Evolutionary conservation across 805 yeast genomes (phyloP).

Genomic region (Cyberlindnera xishuangbannaensis): DNA sequence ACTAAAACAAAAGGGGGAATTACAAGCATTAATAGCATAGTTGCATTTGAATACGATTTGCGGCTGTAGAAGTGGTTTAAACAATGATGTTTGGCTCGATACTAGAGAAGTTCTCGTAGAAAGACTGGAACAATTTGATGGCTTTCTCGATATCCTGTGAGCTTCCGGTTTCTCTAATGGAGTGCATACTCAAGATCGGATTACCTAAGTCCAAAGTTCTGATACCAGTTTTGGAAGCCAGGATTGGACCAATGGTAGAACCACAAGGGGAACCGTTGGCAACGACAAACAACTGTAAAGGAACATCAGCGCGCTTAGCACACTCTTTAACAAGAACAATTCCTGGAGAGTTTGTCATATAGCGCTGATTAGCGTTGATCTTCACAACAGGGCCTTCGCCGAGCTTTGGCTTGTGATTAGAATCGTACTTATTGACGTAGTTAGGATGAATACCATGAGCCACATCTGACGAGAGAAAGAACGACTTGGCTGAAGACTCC

Average conservation of each 20-base stretch:
- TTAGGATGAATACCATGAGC: constrained; percentile 98
- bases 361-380: constrained; percentile 91
- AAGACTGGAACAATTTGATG: constrained; percentile 55
- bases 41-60: too few species aligned
- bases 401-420: constrained; percentile 69
- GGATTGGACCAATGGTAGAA: constrained; percentile 91
- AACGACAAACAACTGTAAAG: constrained; percentile 88
- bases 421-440: constrained; percentile 70
- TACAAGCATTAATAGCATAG: not conserved
- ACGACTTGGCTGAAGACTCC: constrained; percentile 68
- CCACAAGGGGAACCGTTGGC: constrained; percentile 94
- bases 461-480: constrained; percentile 88
- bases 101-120: constrained; percentile 42
- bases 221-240: constrained; percentile 81
- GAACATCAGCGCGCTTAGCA: constrained; percentile 65
- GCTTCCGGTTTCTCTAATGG: constrained; percentile 89
- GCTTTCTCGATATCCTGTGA: constrained; percentile 62
- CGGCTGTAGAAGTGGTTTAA: not conserved
- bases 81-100: constrained; percentile 40
- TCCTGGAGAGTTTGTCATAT: constrained; percentile 91
- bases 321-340: constrained; percentile 67
- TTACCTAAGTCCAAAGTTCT: constrained; percentile 87
- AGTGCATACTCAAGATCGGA: constrained; percentile 91
- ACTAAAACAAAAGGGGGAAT: not conserved
- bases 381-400: constrained; percentile 92